These are phyloP conservation scores for Xerocomus amazonicus DNA, from an alignment of 1,284 basidiomycete genomes.

Conservation along the genomic window DNA sequence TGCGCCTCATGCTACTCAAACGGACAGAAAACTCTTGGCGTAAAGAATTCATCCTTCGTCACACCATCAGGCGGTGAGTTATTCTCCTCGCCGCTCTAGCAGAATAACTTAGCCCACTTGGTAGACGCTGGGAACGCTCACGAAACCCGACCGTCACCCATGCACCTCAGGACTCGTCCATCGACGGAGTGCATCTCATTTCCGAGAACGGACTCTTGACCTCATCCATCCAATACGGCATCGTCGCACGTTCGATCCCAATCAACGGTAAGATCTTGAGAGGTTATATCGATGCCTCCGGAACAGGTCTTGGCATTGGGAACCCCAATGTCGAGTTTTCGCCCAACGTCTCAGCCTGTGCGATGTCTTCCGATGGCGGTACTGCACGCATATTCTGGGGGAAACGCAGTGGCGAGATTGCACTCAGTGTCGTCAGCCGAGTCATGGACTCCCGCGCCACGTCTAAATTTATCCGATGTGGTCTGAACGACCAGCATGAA, in stretches of 20 bases:
- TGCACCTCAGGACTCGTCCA: slow-evolving; percentile 52
- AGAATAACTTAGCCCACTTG: slow-evolving; percentile 7
- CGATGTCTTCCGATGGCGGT: slow-evolving; percentile 58
- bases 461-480: slow-evolving; percentile 47
- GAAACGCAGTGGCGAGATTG: slow-evolving; percentile 65
- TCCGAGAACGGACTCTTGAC: slow-evolving; percentile 57
- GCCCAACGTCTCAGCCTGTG: slow-evolving; percentile 60
- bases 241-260: slow-evolving; percentile 73
- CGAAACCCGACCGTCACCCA: slow-evolving; percentile 60
- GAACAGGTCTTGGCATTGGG: slow-evolving; percentile 61
- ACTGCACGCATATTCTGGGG: slow-evolving; percentile 78
- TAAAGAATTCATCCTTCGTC: slow-evolving; percentile 59
- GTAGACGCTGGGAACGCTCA: slow-evolving; percentile 71
- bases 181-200: slow-evolving; percentile 58
- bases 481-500: slow-evolving; percentile 54
- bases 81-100: background rate
- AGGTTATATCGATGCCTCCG: slow-evolving; percentile 70
- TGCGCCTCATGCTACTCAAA: slow-evolving; percentile 51
- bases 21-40: slow-evolving; percentile 61
- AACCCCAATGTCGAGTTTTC: slow-evolving; percentile 78
- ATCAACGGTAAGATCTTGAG: slow-evolving; percentile 67
- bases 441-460: slow-evolving; percentile 56
- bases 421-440: slow-evolving; percentile 54
- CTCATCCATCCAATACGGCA: slow-evolving; percentile 66
- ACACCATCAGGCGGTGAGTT: slow-evolving; percentile 51